Evolutionary conservation across 768 basidiomycete genomes (phyloP), one percentile per base, ranked within the genome.

Genomic region (Tricholoma matsutake): DNA sequence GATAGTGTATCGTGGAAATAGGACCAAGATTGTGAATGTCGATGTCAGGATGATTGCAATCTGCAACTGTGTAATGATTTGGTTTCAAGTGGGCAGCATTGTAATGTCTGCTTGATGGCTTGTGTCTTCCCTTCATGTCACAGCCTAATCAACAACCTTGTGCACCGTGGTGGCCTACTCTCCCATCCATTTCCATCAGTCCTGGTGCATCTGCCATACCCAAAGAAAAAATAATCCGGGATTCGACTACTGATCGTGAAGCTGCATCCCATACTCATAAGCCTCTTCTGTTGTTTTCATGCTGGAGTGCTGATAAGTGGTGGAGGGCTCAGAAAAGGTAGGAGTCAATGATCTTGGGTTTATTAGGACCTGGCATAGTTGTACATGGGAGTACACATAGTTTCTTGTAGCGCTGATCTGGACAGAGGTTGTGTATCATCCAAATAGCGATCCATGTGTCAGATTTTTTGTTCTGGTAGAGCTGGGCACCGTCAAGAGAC

Each of bases 141-240:
- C 75, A 78, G 47, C 64, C 69, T 0, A 75, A 20, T 1, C 71
- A 70, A 54, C 76, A 78, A 6, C 68, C 72, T 8, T 63, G 59
- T 20, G 58, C 49, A 10, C 72, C 67, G 45, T 68, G 62, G 60
- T 76, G 72, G 3, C 71, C 68, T 11, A 73, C 73, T 8, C 68
- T 55, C 0, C 75, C 76, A 58, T 69, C 69, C 4, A 76, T 28
- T 9, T 64, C 56, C 0, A 58, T 45, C 49, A 63, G 51, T 55
- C 49, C 66, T 31, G 58, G 22, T 3, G 64, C 68, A 31, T 68
- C 59, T 5, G 69, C 61, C 14, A 61, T 60, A 10, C 43, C 67
- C 7, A 60, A 32, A 1, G 49, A 58, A 39, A 67, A 61, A 28
- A 66, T 56, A 35, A 57, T 31, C 7, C 54, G 54, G 3, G 59